These are phyloP conservation scores for Clitopilus passeckerianus DNA, from an alignment of 768 basidiomycete species.

Conservation along the genomic window DNA sequence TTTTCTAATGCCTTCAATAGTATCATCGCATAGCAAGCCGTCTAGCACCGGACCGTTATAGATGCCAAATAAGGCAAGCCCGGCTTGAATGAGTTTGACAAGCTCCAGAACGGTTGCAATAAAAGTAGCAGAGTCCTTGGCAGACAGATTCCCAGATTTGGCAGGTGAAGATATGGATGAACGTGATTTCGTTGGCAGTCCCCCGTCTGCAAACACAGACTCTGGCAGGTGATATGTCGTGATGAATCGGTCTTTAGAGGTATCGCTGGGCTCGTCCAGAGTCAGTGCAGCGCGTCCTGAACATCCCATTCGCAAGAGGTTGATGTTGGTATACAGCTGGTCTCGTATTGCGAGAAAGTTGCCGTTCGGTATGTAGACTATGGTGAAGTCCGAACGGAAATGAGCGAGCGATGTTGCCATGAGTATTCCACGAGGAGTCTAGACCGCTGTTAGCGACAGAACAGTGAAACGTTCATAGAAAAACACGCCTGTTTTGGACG, in stretches of 20 bases:
- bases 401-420: conserved; percentile 83
- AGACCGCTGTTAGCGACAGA: background rate
- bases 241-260: conserved; percentile 77
- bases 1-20: conserved; percentile 61
- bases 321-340: conserved; percentile 76
- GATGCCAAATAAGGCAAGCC: conserved; percentile 67
- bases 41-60: conserved; percentile 37
- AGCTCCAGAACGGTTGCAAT: conserved; percentile 68
- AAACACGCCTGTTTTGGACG: conserved; percentile 57
- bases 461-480: background rate
- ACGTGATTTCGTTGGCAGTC: conserved; percentile 17
- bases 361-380: conserved; percentile 72
- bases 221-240: conserved; percentile 62
- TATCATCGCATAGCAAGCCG: conserved; percentile 75
- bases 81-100: conserved; percentile 69
- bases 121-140: conserved; percentile 43
- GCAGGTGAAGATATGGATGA: conserved; percentile 13
- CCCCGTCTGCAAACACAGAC: conserved; percentile 9
- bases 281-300: conserved; percentile 73
- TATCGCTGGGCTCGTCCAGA: conserved; percentile 74
- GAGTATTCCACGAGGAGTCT: conserved; percentile 65
- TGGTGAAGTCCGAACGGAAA: conserved; percentile 85
- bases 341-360: conserved; percentile 59
- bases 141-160: conserved; percentile 14
- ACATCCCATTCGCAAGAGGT: conserved; percentile 80